Base-by-base conservation (phyloP, 352 stramenopile species). In the Phytopythium boreale region DNA sequence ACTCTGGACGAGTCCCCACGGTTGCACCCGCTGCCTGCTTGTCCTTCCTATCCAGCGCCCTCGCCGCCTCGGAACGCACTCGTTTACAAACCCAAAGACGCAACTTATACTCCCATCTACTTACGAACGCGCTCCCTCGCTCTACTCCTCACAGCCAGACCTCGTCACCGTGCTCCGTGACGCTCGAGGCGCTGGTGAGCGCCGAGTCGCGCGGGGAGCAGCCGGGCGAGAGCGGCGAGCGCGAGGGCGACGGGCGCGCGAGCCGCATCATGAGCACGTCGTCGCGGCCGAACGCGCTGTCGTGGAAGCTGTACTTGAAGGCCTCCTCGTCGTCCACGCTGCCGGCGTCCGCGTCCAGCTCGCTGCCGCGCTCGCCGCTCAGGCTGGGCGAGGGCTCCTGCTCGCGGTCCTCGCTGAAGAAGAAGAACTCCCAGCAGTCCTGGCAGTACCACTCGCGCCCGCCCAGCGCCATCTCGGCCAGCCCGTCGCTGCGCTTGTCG, bases 291-390 rank as follows among this genome's bases (percentile, higher is more conserved):
- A 82, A 71, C 0, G 73, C 72, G 75, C 79, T 88, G 69, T 90
- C 83, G 65, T 92, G 81, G 66, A 90, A 86, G 49, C 83, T 92
- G 71, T 92, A 92, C 73, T 90, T 84, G 49, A 82, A 75, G 20
- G 75, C 78, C 64, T 80, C 75, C 49, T 56, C 49, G 53, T 84
- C 78, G 57, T 72, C 69, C 14, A 60, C 34, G 22, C 59, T 66
- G 46, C 64, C 57, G 26, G 63, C 56, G 17, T 53, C 39, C 56
- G 63, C 56, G 12, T 53, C 39, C 60, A 63, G 19, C 64, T 62
- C 26, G 59, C 59, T 27, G 59, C 69, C 24, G 37, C 59, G 37
- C 63, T 64, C 29, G 47, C 29, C 26, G 59, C 44, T 41, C 34
- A 67, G 11, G 55, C 58, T 43, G 22, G 44, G 66, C 31, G 53